These are phyloP conservation scores for Nicotiana tomentosiformis DNA, from an alignment of 257 asterid species.

Conservation along the genomic window DNA sequence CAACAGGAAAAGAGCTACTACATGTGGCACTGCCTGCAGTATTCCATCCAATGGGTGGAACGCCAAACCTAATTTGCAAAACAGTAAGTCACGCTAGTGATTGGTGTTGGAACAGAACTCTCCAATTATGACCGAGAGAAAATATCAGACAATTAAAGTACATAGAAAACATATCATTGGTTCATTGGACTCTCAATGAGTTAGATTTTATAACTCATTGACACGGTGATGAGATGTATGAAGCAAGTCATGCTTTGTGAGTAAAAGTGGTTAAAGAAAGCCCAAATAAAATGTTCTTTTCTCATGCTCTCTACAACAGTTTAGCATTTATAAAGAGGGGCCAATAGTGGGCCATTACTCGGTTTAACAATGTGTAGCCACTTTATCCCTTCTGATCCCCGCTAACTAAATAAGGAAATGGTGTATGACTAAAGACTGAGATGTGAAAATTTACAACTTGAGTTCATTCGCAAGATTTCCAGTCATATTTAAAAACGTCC, in stretches of 20 bases:
- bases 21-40: slow-evolving; percentile 85
- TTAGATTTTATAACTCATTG: background rate
- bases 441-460: background rate
- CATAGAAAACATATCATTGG: background rate
- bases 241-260: background rate
- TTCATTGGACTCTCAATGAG: background rate
- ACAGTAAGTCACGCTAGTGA: background rate
- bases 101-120: background rate
- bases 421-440: background rate
- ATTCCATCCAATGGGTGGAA: slow-evolving; percentile 96
- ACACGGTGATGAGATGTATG: background rate
- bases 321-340: background rate
- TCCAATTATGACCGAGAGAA: background rate
- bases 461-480: background rate
- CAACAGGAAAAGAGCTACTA: slow-evolving; percentile 69
- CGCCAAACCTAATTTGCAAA: slow-evolving; percentile 58
- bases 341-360: background rate
- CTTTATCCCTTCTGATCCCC: background rate
- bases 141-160: background rate
- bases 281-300: background rate
- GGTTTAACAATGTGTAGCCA: background rate
- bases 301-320: background rate
- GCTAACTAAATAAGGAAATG: background rate
- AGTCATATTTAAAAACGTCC: background rate
- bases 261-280: background rate